Evolutionary conservation across 441 rosid genomes (phyloP).

Genomic region (Pelargonium citronellum): DNA sequence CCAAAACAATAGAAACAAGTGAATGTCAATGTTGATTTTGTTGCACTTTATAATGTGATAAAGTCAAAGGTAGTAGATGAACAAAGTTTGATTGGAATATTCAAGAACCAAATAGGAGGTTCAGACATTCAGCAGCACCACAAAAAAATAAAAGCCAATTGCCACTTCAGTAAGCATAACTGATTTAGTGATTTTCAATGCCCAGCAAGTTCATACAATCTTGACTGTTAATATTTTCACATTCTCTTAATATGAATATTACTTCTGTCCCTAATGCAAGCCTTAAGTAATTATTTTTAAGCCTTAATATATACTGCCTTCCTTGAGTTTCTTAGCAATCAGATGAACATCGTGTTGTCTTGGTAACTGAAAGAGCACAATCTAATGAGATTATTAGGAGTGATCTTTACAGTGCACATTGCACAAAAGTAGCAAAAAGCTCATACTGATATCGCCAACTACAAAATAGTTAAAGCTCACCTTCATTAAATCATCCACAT

Average conservation of each 20-base stretch:
- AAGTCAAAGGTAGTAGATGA: background rate
- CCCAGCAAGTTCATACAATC: background rate
- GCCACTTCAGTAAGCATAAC: background rate
- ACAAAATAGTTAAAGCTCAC: slow-evolving; percentile 24
- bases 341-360: background rate
- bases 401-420: background rate
- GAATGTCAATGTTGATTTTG: background rate
- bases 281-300: background rate
- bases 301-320: background rate
- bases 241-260: background rate
- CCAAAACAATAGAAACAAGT: background rate
- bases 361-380: background rate
- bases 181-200: background rate
- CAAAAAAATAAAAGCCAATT: background rate
- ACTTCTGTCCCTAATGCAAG: background rate
- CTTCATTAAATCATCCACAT: slow-evolving; percentile 30
- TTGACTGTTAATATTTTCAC: background rate
- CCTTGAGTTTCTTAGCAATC: slow-evolving; percentile 3
- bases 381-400: background rate
- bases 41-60: background rate
- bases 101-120: background rate
- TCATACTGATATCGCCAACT: background rate
- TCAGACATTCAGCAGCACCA: background rate
- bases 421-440: background rate
- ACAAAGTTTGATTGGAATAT: background rate